Percentiles rank a stretch among this genome's conserved stretches.
Evolutionary conservation across 177 flowering plant species (phyloP).

Genomic region (Vitis hybrid): DNA sequence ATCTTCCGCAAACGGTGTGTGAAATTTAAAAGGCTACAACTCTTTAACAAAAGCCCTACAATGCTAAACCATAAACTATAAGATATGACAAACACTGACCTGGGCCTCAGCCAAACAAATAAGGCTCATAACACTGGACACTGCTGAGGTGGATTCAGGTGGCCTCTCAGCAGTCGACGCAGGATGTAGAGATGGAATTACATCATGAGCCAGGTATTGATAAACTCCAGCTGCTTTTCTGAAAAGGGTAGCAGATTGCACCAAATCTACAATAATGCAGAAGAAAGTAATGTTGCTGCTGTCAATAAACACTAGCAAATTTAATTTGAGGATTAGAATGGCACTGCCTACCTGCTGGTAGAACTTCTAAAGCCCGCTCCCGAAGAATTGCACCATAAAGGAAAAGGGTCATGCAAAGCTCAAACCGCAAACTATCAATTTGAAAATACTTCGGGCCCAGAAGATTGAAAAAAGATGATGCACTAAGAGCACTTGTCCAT

Average conservation of each 20-base stretch:
- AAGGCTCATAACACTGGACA: constrained; percentile 49
- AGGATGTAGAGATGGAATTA: constrained; percentile 39
- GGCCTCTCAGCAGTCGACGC: constrained; percentile 41
- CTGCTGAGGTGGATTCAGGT: constrained; percentile 41
- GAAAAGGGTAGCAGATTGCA: constrained; percentile 50
- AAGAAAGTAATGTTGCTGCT: neutral
- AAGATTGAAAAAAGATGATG: constrained; percentile 38
- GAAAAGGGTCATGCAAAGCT: constrained; percentile 59
- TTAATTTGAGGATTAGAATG: neutral
- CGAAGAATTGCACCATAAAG: constrained; percentile 62
- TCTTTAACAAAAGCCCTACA: neutral
- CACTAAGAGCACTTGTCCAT: constrained; percentile 55
- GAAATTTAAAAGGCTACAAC: neutral
- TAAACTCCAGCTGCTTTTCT: constrained; percentile 79
- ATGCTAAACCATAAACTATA: neutral
- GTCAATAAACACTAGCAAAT: neutral
- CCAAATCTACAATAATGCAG: constrained; percentile 45
- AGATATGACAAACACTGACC: constrained; percentile 30
- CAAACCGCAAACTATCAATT: constrained; percentile 49
- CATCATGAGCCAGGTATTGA: constrained; percentile 42
- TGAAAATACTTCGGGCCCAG: constrained; percentile 46
- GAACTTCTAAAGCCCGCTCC: constrained; percentile 54
- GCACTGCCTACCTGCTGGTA: constrained; percentile 37
- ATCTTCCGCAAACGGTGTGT: too few species aligned
- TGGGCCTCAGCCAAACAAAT: constrained; percentile 81